phyloP scores from a whole-genome alignment of 2,329 filamentous ascomycete genomes.

The Colletotrichum kahawae region DNA sequence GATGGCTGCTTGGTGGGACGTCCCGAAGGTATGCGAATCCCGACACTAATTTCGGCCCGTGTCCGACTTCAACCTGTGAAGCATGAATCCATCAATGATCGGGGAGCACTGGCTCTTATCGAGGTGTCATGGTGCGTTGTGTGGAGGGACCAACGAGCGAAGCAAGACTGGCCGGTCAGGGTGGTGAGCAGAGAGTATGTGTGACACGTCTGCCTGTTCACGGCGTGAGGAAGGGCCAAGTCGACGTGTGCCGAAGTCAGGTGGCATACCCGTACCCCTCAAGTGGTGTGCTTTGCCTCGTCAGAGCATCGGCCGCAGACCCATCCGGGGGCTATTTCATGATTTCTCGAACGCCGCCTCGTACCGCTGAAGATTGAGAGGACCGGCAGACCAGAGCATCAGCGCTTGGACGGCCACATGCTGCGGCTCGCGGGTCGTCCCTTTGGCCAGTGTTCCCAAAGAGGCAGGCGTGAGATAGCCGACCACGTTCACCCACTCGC shows the following conservation, averaged over 20 bases:
- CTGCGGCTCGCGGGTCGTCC: constrained; percentile 14
- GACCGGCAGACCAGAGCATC: constrained; percentile 77
- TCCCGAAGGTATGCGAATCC: not conserved
- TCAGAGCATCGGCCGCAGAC: not conserved
- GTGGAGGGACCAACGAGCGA: not conserved
- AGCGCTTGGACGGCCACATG: constrained; percentile 70
- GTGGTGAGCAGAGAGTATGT: not conserved
- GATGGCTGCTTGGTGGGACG: not conserved
- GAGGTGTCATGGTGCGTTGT: not conserved
- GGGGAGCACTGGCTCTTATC: not conserved
- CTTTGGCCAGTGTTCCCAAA: constrained; percentile 6
- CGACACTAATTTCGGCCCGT: not conserved
- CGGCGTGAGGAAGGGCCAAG: not conserved
- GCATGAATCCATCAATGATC: not conserved
- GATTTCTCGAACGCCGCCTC: not conserved
- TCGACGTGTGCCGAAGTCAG: not conserved
- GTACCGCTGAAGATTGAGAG: constrained; percentile 64
- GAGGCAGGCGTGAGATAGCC: constrained; percentile 67
- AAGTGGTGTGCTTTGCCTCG: not conserved
- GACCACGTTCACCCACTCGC: constrained; percentile 89
- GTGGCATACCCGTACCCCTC: not conserved
- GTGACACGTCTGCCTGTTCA: constrained; percentile 10
- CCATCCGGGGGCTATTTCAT: not conserved
- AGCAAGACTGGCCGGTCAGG: not conserved
- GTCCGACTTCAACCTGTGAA: not conserved